A percentile compares a stretch with the other conserved stretches of the same genome.
phyloP scores from a whole-genome alignment of 768 basidiomycete species.

The Filobasidium floriforme region DNA sequence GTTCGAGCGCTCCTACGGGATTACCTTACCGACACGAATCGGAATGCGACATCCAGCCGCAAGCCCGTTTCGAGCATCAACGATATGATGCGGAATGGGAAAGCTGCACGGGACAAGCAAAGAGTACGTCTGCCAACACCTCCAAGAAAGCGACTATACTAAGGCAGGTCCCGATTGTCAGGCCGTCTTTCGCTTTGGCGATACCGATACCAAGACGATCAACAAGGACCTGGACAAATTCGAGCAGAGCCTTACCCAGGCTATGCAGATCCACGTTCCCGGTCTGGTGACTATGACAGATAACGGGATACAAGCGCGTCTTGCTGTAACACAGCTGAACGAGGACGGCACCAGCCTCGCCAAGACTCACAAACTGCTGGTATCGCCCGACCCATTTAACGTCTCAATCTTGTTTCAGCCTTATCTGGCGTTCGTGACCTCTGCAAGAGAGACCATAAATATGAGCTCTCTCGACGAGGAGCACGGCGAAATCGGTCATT shows the following conservation, averaged over 20 bases:
- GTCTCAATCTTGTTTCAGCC: conserved; percentile 91
- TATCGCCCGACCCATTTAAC: conserved; percentile 88
- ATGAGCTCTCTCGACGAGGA: conserved; percentile 29
- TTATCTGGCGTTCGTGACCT: conserved; percentile 72
- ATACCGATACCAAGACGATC: conserved; percentile 71
- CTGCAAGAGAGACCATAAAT: conserved; percentile 49
- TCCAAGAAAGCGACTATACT: neutral
- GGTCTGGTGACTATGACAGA: conserved; percentile 65
- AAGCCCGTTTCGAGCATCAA: conserved; percentile 90
- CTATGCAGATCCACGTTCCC: conserved; percentile 84
- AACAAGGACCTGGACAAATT: conserved; percentile 62
- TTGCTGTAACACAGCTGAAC: conserved; percentile 18
- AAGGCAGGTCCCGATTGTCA: conserved; percentile 38
- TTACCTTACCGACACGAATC: conserved; percentile 87
- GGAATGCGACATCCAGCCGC: conserved; percentile 65
- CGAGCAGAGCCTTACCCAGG: conserved; percentile 75
- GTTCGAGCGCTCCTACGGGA: conserved; percentile 74
- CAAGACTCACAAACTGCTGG: conserved; percentile 73
- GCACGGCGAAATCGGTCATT: conserved; percentile 55
- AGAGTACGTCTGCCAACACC: conserved; percentile 53
- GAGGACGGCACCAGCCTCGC: conserved; percentile 45
- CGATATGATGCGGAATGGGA: conserved; percentile 79
- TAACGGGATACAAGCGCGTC: conserved; percentile 37
- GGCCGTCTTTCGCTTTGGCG: conserved; percentile 83
- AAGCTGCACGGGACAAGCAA: conserved; percentile 64